Percentiles rank a stretch among this genome's conserved stretches.
phyloP scores from a whole-genome alignment of 2,329 filamentous ascomycete species.

The Epichloe scottii region DNA sequence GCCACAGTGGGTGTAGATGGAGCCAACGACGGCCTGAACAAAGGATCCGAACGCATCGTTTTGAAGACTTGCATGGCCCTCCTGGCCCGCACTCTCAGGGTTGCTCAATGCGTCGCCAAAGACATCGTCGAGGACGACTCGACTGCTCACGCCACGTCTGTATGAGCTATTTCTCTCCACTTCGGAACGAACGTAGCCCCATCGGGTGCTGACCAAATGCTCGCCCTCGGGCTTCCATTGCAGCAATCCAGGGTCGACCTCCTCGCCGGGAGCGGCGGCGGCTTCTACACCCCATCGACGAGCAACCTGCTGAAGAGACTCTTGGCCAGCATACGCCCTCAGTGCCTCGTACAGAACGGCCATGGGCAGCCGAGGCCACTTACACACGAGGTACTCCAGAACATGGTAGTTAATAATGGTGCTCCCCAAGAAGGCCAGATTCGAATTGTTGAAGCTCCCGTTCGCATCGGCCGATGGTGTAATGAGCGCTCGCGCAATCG shows the following conservation, averaged over 20 bases:
- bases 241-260: slow-evolving; percentile 83
- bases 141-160: slow-evolving; percentile 59
- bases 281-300: slow-evolving; percentile 84
- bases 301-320: slow-evolving; percentile 60
- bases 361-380: slow-evolving; percentile 84
- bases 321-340: slow-evolving; percentile 68
- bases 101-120: slow-evolving; percentile 53
- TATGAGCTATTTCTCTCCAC: slow-evolving; percentile 30
- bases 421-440: slow-evolving; percentile 67
- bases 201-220: slow-evolving; percentile 33
- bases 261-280: slow-evolving; percentile 74
- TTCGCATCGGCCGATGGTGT: slow-evolving; percentile 74
- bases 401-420: slow-evolving; percentile 82
- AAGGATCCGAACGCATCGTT: slow-evolving; percentile 61
- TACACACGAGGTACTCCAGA: slow-evolving; percentile 75
- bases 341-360: slow-evolving; percentile 76
- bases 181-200: slow-evolving; percentile 41
- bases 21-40: slow-evolving; percentile 71
- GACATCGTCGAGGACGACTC: slow-evolving; percentile 70
- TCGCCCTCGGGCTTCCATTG: slow-evolving; percentile 53
- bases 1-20: slow-evolving; percentile 76
- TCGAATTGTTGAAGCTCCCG: slow-evolving; percentile 75
- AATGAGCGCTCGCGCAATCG: slow-evolving; percentile 74
- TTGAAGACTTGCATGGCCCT: slow-evolving; percentile 54
- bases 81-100: slow-evolving; percentile 14